Evolutionary conservation across 306 rosid species (phyloP).

Genomic region (Cucurbita ficifolia): DNA sequence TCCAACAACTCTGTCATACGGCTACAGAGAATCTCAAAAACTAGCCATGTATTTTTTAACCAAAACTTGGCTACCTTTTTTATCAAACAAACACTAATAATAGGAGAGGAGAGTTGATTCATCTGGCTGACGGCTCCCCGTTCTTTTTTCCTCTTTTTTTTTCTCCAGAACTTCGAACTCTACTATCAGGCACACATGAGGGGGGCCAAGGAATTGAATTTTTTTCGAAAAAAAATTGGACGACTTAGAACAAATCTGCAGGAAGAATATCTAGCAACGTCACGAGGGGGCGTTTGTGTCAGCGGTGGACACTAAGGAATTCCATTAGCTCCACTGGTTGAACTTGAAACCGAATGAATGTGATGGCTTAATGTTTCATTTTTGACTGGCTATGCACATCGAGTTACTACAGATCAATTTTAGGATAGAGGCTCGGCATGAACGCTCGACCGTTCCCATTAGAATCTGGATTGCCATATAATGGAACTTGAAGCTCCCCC

Average conservation of each 20-base stretch:
- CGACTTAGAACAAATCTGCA: not conserved
- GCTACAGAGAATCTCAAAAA: not conserved
- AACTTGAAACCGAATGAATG: not conserved
- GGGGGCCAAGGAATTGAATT: not conserved
- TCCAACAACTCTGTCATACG: too few species aligned
- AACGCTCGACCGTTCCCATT: conserved; percentile 44
- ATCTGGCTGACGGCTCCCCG: conserved; percentile 3
- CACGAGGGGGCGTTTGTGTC: not conserved
- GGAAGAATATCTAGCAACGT: not conserved
- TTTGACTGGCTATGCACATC: not conserved
- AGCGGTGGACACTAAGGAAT: not conserved
- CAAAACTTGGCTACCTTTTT: not conserved
- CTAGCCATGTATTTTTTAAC: not conserved
- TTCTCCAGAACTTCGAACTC: not conserved
- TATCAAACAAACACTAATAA: not conserved
- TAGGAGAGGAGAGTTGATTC: not conserved
- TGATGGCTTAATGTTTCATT: not conserved
- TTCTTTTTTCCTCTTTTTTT: not conserved
- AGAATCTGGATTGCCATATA: conserved; percentile 51
- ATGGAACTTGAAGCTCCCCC: conserved; percentile 71
- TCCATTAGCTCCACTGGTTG: not conserved
- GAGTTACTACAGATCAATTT: conserved; percentile 24
- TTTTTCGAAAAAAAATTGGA: not conserved
- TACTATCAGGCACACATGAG: not conserved
- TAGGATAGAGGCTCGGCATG: conserved; percentile 52